These are phyloP conservation scores for Prunus padus DNA, from an alignment of 306 rosid genomes.

Conservation along the genomic window DNA sequence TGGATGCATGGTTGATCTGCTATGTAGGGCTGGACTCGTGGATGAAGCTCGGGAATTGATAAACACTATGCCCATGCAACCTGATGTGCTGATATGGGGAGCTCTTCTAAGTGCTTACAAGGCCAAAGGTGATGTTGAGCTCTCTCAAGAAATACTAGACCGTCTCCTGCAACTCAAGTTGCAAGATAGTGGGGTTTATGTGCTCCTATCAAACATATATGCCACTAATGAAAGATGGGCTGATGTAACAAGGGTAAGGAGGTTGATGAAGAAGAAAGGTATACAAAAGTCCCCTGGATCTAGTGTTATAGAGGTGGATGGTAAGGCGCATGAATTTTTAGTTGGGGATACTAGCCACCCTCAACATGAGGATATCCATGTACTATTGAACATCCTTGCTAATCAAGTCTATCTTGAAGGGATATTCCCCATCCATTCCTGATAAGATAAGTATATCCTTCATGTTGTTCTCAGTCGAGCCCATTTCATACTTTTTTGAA, in stretches of 20 bases:
- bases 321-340: constrained; percentile 56
- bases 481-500: neutral
- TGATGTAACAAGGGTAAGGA: constrained; percentile 64
- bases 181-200: constrained; percentile 72
- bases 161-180: constrained; percentile 45
- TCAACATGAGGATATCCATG: constrained; percentile 48
- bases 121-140: constrained; percentile 47
- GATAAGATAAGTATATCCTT: constrained; percentile 21
- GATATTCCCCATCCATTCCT: constrained; percentile 26
- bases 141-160: constrained; percentile 51
- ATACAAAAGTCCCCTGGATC: constrained; percentile 65
- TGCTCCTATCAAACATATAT: constrained; percentile 70
- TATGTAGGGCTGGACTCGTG: constrained; percentile 68
- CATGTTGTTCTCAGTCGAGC: neutral
- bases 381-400: constrained; percentile 46
- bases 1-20: constrained; percentile 78
- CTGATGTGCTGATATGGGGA: constrained; percentile 76
- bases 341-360: constrained; percentile 64
- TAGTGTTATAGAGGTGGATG: constrained; percentile 64
- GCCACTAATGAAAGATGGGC: constrained; percentile 68
- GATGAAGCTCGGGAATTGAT: constrained; percentile 64
- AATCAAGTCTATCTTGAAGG: constrained; percentile 48
- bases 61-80: constrained; percentile 72
- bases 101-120: constrained; percentile 61
- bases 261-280: constrained; percentile 71